Conservation (phyloP, 2,329 filamentous ascomycete genomes). For the Neocucurbitaria cava region DNA sequence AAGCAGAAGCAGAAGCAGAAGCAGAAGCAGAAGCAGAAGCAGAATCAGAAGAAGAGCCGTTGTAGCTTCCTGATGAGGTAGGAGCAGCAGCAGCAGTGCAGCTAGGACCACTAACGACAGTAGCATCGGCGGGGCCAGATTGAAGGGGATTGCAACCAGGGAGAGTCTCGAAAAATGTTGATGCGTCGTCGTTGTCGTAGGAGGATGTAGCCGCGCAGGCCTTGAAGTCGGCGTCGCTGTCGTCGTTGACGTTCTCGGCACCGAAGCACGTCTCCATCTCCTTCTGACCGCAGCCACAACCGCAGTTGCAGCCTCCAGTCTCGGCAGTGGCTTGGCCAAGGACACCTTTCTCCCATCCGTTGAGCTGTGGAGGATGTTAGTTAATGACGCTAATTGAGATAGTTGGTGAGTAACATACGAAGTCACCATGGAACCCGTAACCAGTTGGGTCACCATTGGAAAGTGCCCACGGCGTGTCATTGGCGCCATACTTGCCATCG, state of each 20-base stretch:
- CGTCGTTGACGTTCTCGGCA: slow-evolving; percentile 42
- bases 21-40: too few species aligned
- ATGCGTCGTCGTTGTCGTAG: slow-evolving; percentile 19
- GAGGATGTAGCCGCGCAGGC: slow-evolving; percentile 32
- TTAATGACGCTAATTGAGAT: too few species aligned
- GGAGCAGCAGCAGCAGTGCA: slow-evolving; percentile 30
- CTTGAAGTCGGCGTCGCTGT: slow-evolving; percentile 34
- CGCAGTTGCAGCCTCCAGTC: slow-evolving; percentile 46
- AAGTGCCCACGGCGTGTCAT: slow-evolving; percentile 43
- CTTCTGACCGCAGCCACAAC: slow-evolving; percentile 44
- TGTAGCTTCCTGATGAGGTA: slow-evolving; percentile 9
- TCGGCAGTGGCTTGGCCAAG: slow-evolving; percentile 44
- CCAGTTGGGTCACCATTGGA: slow-evolving; percentile 48
- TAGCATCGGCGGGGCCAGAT: slow-evolving; percentile 42
- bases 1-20: slow-evolving; percentile 21
- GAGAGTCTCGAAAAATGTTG: slow-evolving; percentile 34
- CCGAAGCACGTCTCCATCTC: slow-evolving; percentile 49
- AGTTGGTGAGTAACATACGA: slow-evolving; percentile 18
- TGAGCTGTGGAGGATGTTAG: slow-evolving; percentile 20
- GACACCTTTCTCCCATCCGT: slow-evolving; percentile 48
- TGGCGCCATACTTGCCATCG: slow-evolving; percentile 39
- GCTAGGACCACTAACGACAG: slow-evolving; percentile 30
- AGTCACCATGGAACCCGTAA: slow-evolving; percentile 48
- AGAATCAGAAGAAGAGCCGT: slow-evolving; percentile 3
- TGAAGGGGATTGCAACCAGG: slow-evolving; percentile 51